Evolutionary conservation across 805 yeast genomes (phyloP).

Genomic region (Pichia phayaonensis): DNA sequence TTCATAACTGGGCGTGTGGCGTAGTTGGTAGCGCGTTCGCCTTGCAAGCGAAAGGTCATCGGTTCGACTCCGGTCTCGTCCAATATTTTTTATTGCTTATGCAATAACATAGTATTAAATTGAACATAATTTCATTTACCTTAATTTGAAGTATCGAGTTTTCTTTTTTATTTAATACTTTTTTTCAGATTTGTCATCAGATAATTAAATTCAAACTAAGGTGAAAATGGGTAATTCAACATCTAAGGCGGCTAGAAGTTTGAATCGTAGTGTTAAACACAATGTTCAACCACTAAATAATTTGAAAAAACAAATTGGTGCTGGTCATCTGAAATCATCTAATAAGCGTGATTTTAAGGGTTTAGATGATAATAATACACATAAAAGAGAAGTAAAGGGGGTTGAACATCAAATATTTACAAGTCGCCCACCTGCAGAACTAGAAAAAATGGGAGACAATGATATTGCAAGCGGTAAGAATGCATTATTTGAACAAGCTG

Average conservation of each 20-base stretch:
- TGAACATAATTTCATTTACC: no score
- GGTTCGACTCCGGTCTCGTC: conserved; percentile 78
- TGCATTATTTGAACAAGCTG: conserved; percentile 17
- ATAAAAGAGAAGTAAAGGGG: not conserved
- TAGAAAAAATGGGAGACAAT: conserved; percentile 8
- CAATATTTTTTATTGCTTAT: conserved; percentile 25
- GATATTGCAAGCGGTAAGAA: not conserved
- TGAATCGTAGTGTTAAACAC: conserved; percentile 6
- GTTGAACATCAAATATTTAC: conserved; percentile 11
- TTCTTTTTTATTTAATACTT: conserved; percentile 4
- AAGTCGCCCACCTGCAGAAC: conserved; percentile 13
- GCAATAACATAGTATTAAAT: no score
- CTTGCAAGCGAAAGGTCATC: conserved; percentile 72
- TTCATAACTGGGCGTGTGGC: conserved; percentile 85
- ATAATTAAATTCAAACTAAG: not conserved
- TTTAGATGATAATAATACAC: not conserved
- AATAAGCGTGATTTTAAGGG: not conserved
- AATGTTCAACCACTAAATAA: conserved; percentile 4
- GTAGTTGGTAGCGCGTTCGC: conserved; percentile 79
- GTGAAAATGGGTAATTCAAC: conserved; percentile 20
- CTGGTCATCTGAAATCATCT: conserved; percentile 4
- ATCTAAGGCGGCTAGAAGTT: conserved; percentile 17
- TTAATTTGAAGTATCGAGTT: not conserved
- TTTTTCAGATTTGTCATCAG: not conserved
- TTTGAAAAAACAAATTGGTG: conserved; percentile 11